Evolutionary conservation across 202 grass and related monocot species (phyloP), one percentile per base, ranked within the genome.

Genomic region (Musa balbisiana): DNA sequence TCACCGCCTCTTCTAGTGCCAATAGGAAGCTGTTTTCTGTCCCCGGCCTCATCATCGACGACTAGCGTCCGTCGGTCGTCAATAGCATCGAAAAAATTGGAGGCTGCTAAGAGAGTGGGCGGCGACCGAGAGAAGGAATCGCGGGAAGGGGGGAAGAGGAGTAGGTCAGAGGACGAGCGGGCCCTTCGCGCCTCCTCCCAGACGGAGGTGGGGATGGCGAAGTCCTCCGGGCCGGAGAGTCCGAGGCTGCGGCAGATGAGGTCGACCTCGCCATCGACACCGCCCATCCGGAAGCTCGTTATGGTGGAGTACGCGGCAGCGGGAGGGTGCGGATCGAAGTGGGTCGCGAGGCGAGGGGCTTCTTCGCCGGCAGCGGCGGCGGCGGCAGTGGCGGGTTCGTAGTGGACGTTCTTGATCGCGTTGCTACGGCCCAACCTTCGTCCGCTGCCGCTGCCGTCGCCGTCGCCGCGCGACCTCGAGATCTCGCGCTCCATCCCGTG

Each of bases 91-190:
- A 19, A 58, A 58, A 10, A 50, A 69, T 50, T 19, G 33, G 16
- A 33, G 23, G 4, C 14, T 14, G 67, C 6, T 33, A 69, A 49
- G 2, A 49, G 16, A 27, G 26, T 69, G 14, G 27, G 67, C 67
- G 67, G 67, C 29, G 67, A 50, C 27, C 67, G 29, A 15, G 67
- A 69, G 27, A n/a, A 69, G 14, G 67, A 49, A 69, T 69, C 67
- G 25, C 27, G 33, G 27, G 33, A 50, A 69, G 26, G 5, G 67
- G 67, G 27, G 14, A 49, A 29, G 11, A 49, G 65, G 24, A 49
- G n/a, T 14, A n/a, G 27, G 16, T 69, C 67, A 5, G 33, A 69
- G 29, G 67, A 69, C 26, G 29, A 69, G 67, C 29, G 26, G 9
- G 14, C 15, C 33, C 15, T 69, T 14, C 67, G 29, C 26, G 67